A percentile compares a stretch with the other conserved stretches of the same genome.
Evolutionary conservation across 1,139 yeast species (phyloP).

Genomic region (Spathaspora sp.): DNA sequence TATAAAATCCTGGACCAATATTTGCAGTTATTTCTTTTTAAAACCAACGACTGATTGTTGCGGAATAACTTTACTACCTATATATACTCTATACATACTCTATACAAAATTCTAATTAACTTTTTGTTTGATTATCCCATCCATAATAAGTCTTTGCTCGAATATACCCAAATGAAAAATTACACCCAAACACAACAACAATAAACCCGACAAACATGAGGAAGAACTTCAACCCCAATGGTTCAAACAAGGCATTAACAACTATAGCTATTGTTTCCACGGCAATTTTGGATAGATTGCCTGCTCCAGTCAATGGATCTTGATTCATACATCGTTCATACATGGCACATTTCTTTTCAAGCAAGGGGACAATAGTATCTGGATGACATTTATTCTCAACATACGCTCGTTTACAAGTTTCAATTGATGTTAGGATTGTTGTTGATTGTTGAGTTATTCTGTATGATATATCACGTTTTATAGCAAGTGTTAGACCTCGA

Average conservation of each 20-base stretch:
- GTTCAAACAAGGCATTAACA: slow-evolving; percentile 63
- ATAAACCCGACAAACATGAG: slow-evolving; percentile 34
- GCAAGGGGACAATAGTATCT: slow-evolving; percentile 56
- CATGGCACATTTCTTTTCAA: slow-evolving; percentile 53
- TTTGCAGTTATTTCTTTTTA: no score
- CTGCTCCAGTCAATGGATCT: slow-evolving; percentile 42
- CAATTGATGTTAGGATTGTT: slow-evolving; percentile 40
- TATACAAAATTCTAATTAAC: not conserved
- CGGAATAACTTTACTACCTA: no score
- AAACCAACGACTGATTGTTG: no score
- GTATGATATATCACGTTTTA: slow-evolving; percentile 52
- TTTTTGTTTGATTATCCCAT: slow-evolving; percentile 8
- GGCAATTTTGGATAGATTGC: slow-evolving; percentile 51
- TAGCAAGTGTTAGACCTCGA: slow-evolving; percentile 42
- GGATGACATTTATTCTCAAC: slow-evolving; percentile 56
- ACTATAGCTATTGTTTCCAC: slow-evolving; percentile 65
- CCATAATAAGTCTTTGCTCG: slow-evolving; percentile 49
- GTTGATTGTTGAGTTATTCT: slow-evolving; percentile 43
- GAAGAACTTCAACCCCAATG: slow-evolving; percentile 59
- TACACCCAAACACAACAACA: slow-evolving; percentile 33
- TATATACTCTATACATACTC: not conserved
- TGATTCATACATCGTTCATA: slow-evolving; percentile 67
- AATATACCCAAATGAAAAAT: slow-evolving; percentile 45
- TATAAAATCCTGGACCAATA: no score
- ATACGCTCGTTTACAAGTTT: slow-evolving; percentile 51